phyloP scores from a whole-genome alignment of 495 filamentous ascomycete species.

The Cenococcum geophilum region DNA sequence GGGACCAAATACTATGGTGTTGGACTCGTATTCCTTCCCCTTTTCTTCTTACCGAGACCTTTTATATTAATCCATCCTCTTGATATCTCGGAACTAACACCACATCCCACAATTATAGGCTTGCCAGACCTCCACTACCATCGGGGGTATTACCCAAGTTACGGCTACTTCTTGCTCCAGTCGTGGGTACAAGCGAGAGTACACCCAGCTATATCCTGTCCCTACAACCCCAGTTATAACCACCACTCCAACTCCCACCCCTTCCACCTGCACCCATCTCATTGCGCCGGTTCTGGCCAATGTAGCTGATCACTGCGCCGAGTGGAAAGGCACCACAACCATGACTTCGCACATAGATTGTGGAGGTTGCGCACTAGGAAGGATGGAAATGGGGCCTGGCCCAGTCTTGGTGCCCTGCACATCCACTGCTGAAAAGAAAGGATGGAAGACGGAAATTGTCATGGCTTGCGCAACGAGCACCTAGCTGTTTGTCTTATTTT shows the following conservation, averaged over 20 bases:
- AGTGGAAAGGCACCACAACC: not conserved
- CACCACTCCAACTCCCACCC: not conserved
- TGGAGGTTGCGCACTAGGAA: constrained; percentile 15
- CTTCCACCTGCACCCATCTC: not conserved
- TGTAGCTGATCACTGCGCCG: not conserved
- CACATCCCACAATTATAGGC: not conserved
- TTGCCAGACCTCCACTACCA: not conserved
- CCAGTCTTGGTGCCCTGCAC: constrained; percentile 6
- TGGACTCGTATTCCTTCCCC: constrained; percentile 1
- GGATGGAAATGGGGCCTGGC: constrained; percentile 9
- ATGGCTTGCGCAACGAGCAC: not conserved
- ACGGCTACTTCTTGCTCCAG: not conserved
- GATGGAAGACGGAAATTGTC: not conserved
- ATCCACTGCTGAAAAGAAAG: not conserved
- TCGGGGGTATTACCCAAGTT: not conserved
- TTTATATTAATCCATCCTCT: not conserved
- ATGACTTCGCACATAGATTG: constrained; percentile 13
- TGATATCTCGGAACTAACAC: not conserved
- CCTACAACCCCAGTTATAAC: not conserved
- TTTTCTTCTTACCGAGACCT: not conserved
- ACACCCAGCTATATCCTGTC: too few species aligned
- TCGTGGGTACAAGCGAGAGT: not conserved
- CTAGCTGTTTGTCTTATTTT: too few species aligned
- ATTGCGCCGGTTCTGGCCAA: not conserved
- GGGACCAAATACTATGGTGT: constrained; percentile 1